Conservation (phyloP, 345 rosid genomes). For the Salix arbutifolia region DNA sequence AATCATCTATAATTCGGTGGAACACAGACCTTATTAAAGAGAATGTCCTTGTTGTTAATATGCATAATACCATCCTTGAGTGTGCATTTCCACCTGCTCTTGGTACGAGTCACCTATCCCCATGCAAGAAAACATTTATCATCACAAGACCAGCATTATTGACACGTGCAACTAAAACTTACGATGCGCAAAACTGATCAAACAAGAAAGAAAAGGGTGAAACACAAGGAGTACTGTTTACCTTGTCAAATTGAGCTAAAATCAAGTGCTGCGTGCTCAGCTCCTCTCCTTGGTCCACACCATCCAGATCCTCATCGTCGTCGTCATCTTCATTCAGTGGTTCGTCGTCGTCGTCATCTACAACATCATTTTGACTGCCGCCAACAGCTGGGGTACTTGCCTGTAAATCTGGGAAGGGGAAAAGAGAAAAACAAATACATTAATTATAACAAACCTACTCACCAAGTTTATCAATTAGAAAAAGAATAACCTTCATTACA, state of each 20-base stretch:
- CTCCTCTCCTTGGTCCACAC: conserved; percentile 82
- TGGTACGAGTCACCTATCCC: conserved; percentile 83
- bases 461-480: not conserved
- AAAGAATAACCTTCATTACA: conserved; percentile 1
- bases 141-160: not conserved
- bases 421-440: conserved; percentile 9
- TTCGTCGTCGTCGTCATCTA: conserved; percentile 76
- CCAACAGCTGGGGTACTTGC: conserved; percentile 67
- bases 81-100: conserved; percentile 93
- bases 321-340: conserved; percentile 91
- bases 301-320: conserved; percentile 81
- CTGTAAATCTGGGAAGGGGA: conserved; percentile 52
- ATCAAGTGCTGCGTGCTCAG: conserved; percentile 91
- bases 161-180: not conserved
- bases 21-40: conserved; percentile 74
- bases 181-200: not conserved
- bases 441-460: not conserved
- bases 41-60: conserved; percentile 87
- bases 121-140: conserved; percentile 4
- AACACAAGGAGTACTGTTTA: conserved; percentile 14
- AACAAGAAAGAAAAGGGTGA: not conserved
- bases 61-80: conserved; percentile 98
- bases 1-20: not conserved
- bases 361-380: conserved; percentile 41
- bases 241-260: conserved; percentile 98